These are phyloP conservation scores for Stagonosporopsis tanaceti DNA, from an alignment of 2,329 filamentous ascomycete genomes.

Conservation along the genomic window DNA sequence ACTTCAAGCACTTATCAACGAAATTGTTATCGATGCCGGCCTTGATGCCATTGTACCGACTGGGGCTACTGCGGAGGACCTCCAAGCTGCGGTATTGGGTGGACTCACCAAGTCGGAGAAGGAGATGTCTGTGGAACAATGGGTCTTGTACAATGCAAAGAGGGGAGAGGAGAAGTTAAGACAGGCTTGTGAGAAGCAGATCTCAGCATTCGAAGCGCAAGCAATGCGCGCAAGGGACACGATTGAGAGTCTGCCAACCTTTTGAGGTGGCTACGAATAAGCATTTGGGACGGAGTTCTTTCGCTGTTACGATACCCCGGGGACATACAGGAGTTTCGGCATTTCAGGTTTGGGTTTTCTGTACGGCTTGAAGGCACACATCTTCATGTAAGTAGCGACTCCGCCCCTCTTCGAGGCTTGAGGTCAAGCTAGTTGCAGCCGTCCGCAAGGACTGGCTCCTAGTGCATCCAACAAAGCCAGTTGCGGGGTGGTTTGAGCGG, in stretches of 20 bases:
- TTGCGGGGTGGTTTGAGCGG: conserved; percentile 20
- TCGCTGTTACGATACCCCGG: conserved; percentile 37
- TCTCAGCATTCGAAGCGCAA: conserved; percentile 83
- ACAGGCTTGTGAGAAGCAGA: conserved; percentile 81
- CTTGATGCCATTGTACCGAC: conserved; percentile 39
- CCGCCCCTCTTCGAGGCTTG: conserved; percentile 25
- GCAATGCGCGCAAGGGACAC: conserved; percentile 78
- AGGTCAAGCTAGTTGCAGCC: conserved; percentile 27
- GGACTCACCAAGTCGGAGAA: conserved; percentile 79
- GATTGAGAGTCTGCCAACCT: conserved; percentile 64
- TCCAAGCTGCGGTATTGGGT: conserved; percentile 62
- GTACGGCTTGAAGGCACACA: background rate
- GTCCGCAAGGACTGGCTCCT: conserved; percentile 32
- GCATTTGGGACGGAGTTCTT: conserved; percentile 19
- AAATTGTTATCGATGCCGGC: conserved; percentile 40
- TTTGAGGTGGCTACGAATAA: conserved; percentile 16
- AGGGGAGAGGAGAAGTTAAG: conserved; percentile 81
- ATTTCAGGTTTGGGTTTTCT: conserved; percentile 2
- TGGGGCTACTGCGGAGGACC: conserved; percentile 34
- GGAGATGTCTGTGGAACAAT: conserved; percentile 91
- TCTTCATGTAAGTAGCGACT: conserved; percentile 12
- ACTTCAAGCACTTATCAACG: conserved; percentile 32
- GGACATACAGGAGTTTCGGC: conserved; percentile 12
- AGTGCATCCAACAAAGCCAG: conserved; percentile 28
- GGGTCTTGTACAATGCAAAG: conserved; percentile 83